phyloP scores from a whole-genome alignment of 768 basidiomycete genomes.

The Exidia glandulosa region DNA sequence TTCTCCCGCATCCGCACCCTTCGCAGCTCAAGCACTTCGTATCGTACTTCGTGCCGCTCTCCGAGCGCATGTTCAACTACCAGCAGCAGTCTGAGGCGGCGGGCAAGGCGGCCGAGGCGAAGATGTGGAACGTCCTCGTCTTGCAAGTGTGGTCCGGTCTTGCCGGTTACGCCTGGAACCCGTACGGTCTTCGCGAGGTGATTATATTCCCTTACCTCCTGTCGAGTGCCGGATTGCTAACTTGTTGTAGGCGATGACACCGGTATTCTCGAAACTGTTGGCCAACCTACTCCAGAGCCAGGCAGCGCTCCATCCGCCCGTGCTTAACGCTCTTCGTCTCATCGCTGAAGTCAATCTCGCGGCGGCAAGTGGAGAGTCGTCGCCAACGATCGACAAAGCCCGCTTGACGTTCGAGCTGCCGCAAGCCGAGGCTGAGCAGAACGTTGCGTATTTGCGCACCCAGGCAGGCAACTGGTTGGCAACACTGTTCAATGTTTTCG shows the following conservation, averaged over 20 bases:
- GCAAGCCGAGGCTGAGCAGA: conserved; percentile 47
- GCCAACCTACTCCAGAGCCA: conserved; percentile 91
- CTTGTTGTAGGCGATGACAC: conserved; percentile 49
- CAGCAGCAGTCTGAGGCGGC: conserved; percentile 71
- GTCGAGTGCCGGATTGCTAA: neutral
- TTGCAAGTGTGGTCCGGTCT: conserved; percentile 91
- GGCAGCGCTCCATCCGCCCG: conserved; percentile 66
- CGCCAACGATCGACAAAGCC: conserved; percentile 15
- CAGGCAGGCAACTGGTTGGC: conserved; percentile 91
- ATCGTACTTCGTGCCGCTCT: conserved; percentile 84
- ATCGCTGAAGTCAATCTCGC: conserved; percentile 72
- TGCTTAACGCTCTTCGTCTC: conserved; percentile 70
- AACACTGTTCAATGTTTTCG: conserved; percentile 95
- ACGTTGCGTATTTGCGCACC: conserved; percentile 58
- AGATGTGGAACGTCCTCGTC: conserved; percentile 90
- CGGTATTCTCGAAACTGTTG: conserved; percentile 76
- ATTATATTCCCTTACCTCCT: conserved; percentile 7
- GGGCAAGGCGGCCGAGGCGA: conserved; percentile 70
- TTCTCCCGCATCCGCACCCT: conserved; percentile 70
- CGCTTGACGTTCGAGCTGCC: conserved; percentile 28
- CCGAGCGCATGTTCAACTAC: conserved; percentile 83
- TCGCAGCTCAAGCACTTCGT: conserved; percentile 80
- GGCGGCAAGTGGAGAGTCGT: conserved; percentile 13
- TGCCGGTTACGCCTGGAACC: conserved; percentile 78
- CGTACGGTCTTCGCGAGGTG: conserved; percentile 64